Base-by-base conservation (phyloP, 1,284 basidiomycete genomes). In the Ganoderma multipileum region DNA sequence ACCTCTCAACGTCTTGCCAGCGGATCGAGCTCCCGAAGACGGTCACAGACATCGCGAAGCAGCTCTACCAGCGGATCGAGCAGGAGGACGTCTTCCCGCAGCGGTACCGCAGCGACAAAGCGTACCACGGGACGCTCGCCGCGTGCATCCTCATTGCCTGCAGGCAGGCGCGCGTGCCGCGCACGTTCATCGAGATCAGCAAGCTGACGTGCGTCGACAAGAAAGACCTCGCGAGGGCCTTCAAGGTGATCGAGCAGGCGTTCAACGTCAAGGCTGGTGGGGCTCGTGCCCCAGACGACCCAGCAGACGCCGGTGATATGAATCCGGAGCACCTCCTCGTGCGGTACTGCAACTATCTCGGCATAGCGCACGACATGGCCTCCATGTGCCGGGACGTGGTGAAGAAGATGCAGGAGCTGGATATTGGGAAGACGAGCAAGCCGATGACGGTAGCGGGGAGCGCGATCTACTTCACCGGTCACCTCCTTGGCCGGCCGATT, bases 261-360 rank as follows among this genome's bases (percentile, higher is more conserved):
- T 61, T 61, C 42, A 11, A 61, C 28, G 8, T 61, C 41, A 26
- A 33, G 20, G 3, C 30, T 3, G 59, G 59, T 16, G 41, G n/a
- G 20, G 42, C 36, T 23, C 14, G 28, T 5, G 42, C 6, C 12
- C 26, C 20, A 3, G 61, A 61, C 18, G 26, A 52, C 33, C n/a
- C 8, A 47, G 18, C 44, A 5, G 12, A 52, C 8, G 33, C 1
- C 20, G 16, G 33, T n/a, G 11, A 3, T 4, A 8, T 20, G 23
- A 18, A 47, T 9, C 61, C 47, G 16, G 41, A 39, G 47, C 30
- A 23, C 12, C 61, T 63, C 47, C 44, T 63, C 12, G n/a, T 18
- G 47, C 61, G 61, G 33, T 63, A 18, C 47, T 63, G 61, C 61
- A 54, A 39, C 30, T 23, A 63, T 20, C 30, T 63, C 4, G 44